A percentile compares a stretch with the other conserved stretches of the same genome.
phyloP scores from a whole-genome alignment of 2,329 filamentous ascomycete species.

The Periconia sp. region DNA sequence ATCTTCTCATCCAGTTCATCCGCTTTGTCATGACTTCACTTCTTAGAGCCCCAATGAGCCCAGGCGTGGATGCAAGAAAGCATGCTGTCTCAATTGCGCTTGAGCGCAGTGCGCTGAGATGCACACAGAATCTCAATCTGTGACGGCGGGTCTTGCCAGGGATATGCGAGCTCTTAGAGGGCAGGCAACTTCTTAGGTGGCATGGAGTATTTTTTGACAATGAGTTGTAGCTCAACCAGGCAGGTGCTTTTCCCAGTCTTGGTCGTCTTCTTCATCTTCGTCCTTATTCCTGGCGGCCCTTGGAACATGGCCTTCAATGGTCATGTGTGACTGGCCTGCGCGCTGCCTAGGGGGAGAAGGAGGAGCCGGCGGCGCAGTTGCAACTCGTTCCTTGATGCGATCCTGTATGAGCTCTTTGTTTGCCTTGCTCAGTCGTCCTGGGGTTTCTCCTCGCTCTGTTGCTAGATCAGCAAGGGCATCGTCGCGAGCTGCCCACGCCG shows the following conservation, averaged over 20 bases:
- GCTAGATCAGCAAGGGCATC: constrained; percentile 48
- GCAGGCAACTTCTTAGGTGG: too few species aligned
- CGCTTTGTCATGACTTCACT: too few species aligned
- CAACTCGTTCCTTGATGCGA: constrained; percentile 36
- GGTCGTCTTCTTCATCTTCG: constrained; percentile 27
- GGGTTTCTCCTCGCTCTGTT: constrained; percentile 52
- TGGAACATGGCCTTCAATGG: constrained; percentile 48
- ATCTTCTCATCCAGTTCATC: too few species aligned
- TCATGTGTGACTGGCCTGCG: constrained; percentile 33
- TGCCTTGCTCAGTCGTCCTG: constrained; percentile 33
- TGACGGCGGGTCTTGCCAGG: too few species aligned
- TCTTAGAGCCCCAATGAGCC: too few species aligned
- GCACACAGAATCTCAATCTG: too few species aligned
- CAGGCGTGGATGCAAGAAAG: too few species aligned
- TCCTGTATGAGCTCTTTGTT: constrained; percentile 40
- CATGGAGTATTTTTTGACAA: too few species aligned
- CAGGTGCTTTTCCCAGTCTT: constrained; percentile 45
- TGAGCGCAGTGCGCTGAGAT: too few species aligned
- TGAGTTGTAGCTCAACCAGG: too few species aligned
- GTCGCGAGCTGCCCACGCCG: constrained; percentile 41
- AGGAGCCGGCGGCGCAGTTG: constrained; percentile 29
- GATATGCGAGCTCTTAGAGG: too few species aligned
- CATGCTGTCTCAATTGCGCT: too few species aligned
- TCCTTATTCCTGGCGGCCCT: constrained; percentile 19
- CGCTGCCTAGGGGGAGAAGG: constrained; percentile 27